Evolutionary conservation across 108 stramenopile genomes (phyloP), one percentile per base, ranked within the genome.

Genomic region (Cyclotella kingstonii): DNA sequence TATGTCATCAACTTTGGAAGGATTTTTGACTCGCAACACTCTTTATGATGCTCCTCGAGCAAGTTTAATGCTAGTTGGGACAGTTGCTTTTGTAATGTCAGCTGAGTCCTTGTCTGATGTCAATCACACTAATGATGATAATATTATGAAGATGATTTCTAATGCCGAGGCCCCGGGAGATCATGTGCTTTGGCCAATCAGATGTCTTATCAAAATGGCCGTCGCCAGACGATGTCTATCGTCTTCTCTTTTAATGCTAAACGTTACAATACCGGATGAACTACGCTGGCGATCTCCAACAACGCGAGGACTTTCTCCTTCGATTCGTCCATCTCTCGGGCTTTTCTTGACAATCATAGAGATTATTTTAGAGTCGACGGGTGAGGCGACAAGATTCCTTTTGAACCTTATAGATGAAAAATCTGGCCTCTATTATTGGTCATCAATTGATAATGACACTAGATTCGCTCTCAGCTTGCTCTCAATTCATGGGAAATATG

Each of bases 241-340:
- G 15, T 73, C 75, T n/a, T 67, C 81, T 21, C 44, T 93, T 14
- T 41, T 76, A 36, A 49, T 93, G 29, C 58, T 93, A 18, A 90
- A 93, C 63, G 75, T 57, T 15, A 66, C 86, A 0, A 86, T 89
- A 15, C 88, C 88, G n/a, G 78, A 89, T 52, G 88, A 87, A 54
- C 68, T 93, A 3, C 71, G 91, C 68, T 60, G 68, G 86, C 44
- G 64, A 9, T 7, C 70, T 22, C 52, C 58, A 44, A 39, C 56
- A 50, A n/a, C 54, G 48, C 53, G 45, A 45, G 44, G 54, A 18
- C 23, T 63, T 15, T 26, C 48, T 50, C 7, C 33, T 30, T 35
- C 47, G 46, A 33, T 19, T 7, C 63, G 72, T 36, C 72, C 72
- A 46, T 53, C 73, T 11, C 58, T 89, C 57, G 65, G 76, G 28